These are phyloP conservation scores for Mycena amicta DNA, from an alignment of 768 basidiomycete genomes.

Conservation along the genomic window DNA sequence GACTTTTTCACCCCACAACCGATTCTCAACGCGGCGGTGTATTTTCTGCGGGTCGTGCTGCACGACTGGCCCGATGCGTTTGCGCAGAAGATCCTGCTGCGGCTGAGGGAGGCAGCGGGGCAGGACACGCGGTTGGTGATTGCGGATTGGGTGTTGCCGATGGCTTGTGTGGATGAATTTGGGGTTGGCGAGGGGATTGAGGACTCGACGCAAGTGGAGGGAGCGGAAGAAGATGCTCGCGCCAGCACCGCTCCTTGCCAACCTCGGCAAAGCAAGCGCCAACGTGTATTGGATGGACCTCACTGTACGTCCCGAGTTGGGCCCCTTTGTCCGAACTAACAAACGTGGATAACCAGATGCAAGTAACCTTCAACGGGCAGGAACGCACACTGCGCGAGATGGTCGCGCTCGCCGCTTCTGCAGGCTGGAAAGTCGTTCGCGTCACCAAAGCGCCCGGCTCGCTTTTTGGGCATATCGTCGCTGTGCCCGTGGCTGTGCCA, in stretches of 20 bases:
- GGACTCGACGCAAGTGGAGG: slow-evolving; percentile 43
- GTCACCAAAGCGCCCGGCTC: slow-evolving; percentile 63
- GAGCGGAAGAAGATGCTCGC: slow-evolving; percentile 56
- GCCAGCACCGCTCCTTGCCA: slow-evolving; percentile 66
- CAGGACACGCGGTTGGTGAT: slow-evolving; percentile 65
- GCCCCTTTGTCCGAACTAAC: slow-evolving; percentile 1
- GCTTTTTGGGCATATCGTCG: slow-evolving; percentile 71
- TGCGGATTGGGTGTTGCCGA: slow-evolving; percentile 70
- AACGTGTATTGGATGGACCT: slow-evolving; percentile 58
- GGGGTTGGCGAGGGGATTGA: slow-evolving; percentile 10
- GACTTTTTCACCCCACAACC: slow-evolving; percentile 78
- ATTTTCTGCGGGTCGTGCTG: slow-evolving; percentile 68
- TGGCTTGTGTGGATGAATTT: slow-evolving; percentile 64
- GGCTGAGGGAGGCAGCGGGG: slow-evolving; percentile 47
- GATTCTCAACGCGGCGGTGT: slow-evolving; percentile 56
- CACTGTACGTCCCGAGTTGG: slow-evolving; percentile 36
- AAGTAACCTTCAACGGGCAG: slow-evolving; percentile 65
- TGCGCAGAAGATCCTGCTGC: slow-evolving; percentile 48
- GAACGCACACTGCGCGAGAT: slow-evolving; percentile 72
- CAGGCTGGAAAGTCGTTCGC: slow-evolving; percentile 64
- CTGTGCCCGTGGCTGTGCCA: slow-evolving; percentile 61
- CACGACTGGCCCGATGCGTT: slow-evolving; percentile 79
- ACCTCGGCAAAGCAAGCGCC: slow-evolving; percentile 70
- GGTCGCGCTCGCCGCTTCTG: slow-evolving; percentile 50
- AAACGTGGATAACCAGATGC: slow-evolving; percentile 55